A percentile compares a stretch with the other conserved stretches of the same genome.
Conservation (phyloP, 176 grass and related monocot species). For the Oryza glaberrima region DNA sequence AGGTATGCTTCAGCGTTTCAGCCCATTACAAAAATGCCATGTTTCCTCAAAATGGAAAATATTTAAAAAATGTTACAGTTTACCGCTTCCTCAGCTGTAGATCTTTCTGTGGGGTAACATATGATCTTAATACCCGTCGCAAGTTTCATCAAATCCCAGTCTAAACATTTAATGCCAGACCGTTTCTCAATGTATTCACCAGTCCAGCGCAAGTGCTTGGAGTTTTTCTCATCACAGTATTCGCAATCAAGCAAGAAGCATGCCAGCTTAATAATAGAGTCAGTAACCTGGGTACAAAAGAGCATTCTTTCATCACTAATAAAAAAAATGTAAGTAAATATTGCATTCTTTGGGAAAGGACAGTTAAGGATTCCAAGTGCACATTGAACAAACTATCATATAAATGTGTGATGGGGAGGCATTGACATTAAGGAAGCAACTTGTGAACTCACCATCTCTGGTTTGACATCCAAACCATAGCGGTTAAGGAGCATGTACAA, state of each 20-base stretch:
- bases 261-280: neutral
- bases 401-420: neutral
- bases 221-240: neutral
- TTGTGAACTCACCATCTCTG: slow-evolving; percentile 32
- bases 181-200: slow-evolving; percentile 7
- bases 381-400: neutral
- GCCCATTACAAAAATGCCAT: neutral
- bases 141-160: slow-evolving; percentile 1
- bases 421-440: neutral
- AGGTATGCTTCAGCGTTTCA: neutral
- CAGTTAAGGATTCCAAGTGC: neutral
- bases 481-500: too few species aligned
- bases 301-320: slow-evolving; percentile 2
- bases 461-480: neutral
- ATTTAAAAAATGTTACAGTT: neutral
- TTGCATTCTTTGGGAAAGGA: neutral
- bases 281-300: slow-evolving; percentile 14
- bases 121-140: neutral
- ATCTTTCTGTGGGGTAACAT: neutral
- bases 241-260: slow-evolving; percentile 22
- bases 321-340: neutral
- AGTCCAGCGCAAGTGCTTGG: neutral
- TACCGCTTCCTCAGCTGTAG: neutral
- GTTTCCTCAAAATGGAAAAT: too few species aligned
- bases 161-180: slow-evolving; percentile 5